phyloP scores from a whole-genome alignment of 2,329 filamentous ascomycete species.

The Tetracladium maxilliforme region DNA sequence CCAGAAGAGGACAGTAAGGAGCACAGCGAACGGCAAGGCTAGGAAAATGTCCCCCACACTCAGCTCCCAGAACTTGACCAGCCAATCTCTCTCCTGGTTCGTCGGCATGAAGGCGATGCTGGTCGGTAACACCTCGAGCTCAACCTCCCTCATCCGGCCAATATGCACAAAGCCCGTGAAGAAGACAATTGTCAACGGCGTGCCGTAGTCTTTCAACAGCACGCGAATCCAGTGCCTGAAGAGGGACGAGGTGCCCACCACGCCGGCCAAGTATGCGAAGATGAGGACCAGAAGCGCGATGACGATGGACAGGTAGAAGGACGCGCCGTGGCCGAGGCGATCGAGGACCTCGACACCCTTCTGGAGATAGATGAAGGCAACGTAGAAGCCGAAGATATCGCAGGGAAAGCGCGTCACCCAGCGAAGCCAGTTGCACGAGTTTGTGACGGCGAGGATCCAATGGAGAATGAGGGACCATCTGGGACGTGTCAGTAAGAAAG shows the following conservation, averaged over 20 bases:
- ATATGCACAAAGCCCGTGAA: constrained; percentile 84
- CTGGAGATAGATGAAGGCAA: constrained; percentile 82
- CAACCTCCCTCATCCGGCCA: constrained; percentile 61
- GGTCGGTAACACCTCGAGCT: constrained; percentile 59
- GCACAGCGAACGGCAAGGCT: constrained; percentile 72
- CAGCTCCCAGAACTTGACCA: constrained; percentile 72
- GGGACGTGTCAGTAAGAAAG: constrained; percentile 6
- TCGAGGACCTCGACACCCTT: constrained; percentile 80
- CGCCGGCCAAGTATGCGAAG: constrained; percentile 58
- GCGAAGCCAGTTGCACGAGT: constrained; percentile 75
- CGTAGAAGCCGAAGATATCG: constrained; percentile 90
- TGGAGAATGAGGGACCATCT: constrained; percentile 81
- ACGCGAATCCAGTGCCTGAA: constrained; percentile 64
- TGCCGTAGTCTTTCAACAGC: constrained; percentile 83
- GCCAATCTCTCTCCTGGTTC: constrained; percentile 54
- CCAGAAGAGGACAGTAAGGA: constrained; percentile 76
- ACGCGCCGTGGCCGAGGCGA: constrained; percentile 47
- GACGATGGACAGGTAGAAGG: constrained; percentile 68
- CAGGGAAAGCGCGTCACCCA: constrained; percentile 87
- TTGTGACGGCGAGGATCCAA: constrained; percentile 70
- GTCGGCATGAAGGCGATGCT: constrained; percentile 70
- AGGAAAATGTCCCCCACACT: constrained; percentile 60
- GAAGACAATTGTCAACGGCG: constrained; percentile 69
- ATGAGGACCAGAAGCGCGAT: constrained; percentile 66
- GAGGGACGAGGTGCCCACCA: constrained; percentile 54